Evolutionary conservation across 2,329 filamentous ascomycete genomes (phyloP).

Genomic region (Clarireedia monteithiana): DNA sequence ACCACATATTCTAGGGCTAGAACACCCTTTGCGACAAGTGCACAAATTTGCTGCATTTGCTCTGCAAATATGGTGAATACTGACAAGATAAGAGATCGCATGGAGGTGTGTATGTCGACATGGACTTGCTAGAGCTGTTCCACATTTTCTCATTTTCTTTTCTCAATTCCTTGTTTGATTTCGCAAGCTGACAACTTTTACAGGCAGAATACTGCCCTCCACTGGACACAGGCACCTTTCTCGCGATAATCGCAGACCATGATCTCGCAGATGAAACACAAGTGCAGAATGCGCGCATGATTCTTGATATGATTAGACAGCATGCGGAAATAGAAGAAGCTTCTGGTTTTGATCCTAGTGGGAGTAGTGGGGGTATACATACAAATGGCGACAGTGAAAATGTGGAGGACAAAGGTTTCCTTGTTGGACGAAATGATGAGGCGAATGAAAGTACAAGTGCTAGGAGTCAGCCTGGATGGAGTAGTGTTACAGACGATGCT

Average conservation of each 20-base stretch:
- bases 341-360: constrained; percentile 71
- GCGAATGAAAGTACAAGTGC: constrained; percentile 18
- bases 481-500: constrained; percentile 26
- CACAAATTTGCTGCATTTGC: not conserved
- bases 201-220: constrained; percentile 10
- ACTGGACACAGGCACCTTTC: constrained; percentile 47
- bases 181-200: not conserved
- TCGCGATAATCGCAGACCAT: constrained; percentile 69
- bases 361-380: constrained; percentile 43
- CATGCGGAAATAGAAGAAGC: constrained; percentile 60
- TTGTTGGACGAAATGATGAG: constrained; percentile 8
- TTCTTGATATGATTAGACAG: constrained; percentile 58
- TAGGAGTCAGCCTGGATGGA: constrained; percentile 19
- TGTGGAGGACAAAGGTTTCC: constrained; percentile 2
- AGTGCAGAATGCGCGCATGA: constrained; percentile 45
- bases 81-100: not conserved
- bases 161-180: not conserved
- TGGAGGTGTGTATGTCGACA: not conserved
- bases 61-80: constrained; percentile 3
- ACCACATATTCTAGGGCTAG: too few relatives aligned
- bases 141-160: not conserved
- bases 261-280: constrained; percentile 48
- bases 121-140: not conserved
- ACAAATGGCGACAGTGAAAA: not conserved
- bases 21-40: too few relatives aligned